Base-by-base conservation (phyloP, 179 eudicot species). In the Actinidia arguta region DNA sequence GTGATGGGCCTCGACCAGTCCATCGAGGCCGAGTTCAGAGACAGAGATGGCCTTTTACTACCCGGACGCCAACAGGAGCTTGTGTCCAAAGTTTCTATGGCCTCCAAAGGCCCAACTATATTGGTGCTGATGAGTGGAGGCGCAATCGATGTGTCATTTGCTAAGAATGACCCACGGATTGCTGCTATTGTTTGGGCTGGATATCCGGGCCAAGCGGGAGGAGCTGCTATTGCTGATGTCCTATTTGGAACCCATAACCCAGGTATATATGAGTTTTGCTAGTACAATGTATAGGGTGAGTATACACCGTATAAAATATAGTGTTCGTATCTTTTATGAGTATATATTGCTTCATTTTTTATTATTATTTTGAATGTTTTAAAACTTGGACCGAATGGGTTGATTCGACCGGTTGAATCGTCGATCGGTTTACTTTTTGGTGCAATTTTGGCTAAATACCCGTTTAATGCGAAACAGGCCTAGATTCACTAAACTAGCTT, bases 191-290 rank as follows among this genome's bases (percentile, higher is more conserved):
- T 92, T 17, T 92, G 96, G 96, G 94, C 88, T 31, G 96, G 96
- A n/a, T 92, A 92, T 80, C 96, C 96, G 0, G 96, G 96, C 56
- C 94, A 92, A 80, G 94, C 91, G 13, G 96, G 96, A 55, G 96
- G 96, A 2, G 78, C 88, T 50, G 96, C 94, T 79, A 90, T 92
- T 44, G 96, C 94, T 25, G 93, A 91, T 85, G 86, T 90, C 58
- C 86, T 92, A 6, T 92, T 86, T 78, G 96, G 92, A 8, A 64
- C 88, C 14, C 82, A 88, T 69, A 92, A 91, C 58, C 95, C 96
- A 82, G 93, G 94, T 90, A 89, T 1, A 6, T 16, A 13, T 31
- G 36, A 31, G 36, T 31, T 31, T 31, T 31, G 36, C 36, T 31
- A 31, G 2, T 31, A 0, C 36, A 31, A 2, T 31, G 36, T 2